These are phyloP conservation scores for Xylaria acuta DNA, from an alignment of 495 filamentous ascomycete species.

Conservation along the genomic window DNA sequence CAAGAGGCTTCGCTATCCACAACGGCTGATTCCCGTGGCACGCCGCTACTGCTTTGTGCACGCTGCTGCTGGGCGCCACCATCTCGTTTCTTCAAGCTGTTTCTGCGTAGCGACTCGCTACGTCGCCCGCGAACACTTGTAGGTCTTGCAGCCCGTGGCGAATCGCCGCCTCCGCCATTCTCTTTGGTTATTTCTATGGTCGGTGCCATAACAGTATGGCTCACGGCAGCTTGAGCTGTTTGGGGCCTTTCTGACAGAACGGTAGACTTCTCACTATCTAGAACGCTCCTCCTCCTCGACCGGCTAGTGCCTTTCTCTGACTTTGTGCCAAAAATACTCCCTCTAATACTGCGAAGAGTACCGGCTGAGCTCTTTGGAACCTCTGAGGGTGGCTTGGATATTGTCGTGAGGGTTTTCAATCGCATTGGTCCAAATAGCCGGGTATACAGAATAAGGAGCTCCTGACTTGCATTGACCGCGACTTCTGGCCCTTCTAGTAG, in stretches of 20 bases:
- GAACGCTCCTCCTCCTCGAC: conserved; percentile 38
- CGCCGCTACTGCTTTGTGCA: conserved; percentile 40
- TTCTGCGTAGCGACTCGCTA: conserved; percentile 49
- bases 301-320: conserved; percentile 47
- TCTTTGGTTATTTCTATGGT: conserved; percentile 49
- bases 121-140: conserved; percentile 44
- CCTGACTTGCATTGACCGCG: conserved; percentile 82
- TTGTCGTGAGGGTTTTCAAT: conserved; percentile 40
- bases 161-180: conserved; percentile 41
- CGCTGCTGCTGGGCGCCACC: conserved; percentile 49
- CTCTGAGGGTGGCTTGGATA: conserved; percentile 42
- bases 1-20: conserved; percentile 50
- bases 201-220: conserved; percentile 36
- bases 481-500: conserved; percentile 78
- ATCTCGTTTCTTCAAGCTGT: conserved; percentile 54
- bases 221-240: conserved; percentile 50
- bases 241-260: conserved; percentile 48
- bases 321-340: conserved; percentile 73
- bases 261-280: conserved; percentile 38
- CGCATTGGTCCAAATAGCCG: conserved; percentile 71
- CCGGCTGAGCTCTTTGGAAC: conserved; percentile 74
- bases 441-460: conserved; percentile 81
- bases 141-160: conserved; percentile 43
- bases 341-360: conserved; percentile 73
- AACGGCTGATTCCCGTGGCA: conserved; percentile 39